These are phyloP conservation scores for Polychaeton citri DNA, from an alignment of 2,329 filamentous ascomycete genomes.

Conservation along the genomic window DNA sequence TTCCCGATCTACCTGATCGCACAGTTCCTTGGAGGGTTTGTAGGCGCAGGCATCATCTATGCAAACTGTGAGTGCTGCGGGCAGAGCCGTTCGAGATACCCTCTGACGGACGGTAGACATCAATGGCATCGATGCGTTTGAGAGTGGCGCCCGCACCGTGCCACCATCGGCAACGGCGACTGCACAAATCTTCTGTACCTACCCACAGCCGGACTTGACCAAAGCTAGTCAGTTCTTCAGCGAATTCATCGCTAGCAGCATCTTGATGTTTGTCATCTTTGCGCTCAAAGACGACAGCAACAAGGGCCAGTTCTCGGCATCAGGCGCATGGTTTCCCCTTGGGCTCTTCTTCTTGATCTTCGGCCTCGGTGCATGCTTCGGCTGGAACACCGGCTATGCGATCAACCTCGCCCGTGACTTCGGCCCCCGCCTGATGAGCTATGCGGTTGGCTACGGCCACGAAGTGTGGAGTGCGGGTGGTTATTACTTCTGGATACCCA, in stretches of 20 bases:
- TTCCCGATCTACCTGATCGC: slow-evolving; percentile 38
- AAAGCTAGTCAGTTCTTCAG: slow-evolving; percentile 1
- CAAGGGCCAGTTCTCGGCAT: no score
- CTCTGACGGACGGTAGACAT: no score
- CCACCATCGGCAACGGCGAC: slow-evolving; percentile 23
- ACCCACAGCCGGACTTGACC: slow-evolving; percentile 1
- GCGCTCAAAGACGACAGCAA: slow-evolving; percentile 2
- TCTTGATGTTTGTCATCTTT: slow-evolving; percentile 3
- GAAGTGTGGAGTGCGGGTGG: slow-evolving; percentile 46
- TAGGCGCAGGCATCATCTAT: slow-evolving; percentile 34
- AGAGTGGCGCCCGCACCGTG: background rate
- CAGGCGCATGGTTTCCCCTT: background rate
- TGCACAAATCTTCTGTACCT: slow-evolving; percentile 3
- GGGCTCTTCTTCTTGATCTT: slow-evolving; percentile 1
- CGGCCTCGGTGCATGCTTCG: slow-evolving; percentile 1
- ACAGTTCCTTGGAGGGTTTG: slow-evolving; percentile 40
- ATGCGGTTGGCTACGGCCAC: slow-evolving; percentile 53
- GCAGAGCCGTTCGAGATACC: no score
- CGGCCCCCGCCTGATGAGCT: slow-evolving; percentile 52
- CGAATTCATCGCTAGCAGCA: slow-evolving; percentile 2
- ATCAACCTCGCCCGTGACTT: slow-evolving; percentile 64
- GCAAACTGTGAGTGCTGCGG: slow-evolving; percentile 26
- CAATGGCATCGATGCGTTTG: slow-evolving; percentile 1
- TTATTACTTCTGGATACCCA: slow-evolving; percentile 60
- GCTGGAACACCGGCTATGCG: slow-evolving; percentile 60